A percentile compares a stretch with the other conserved stretches of the same genome.
These are phyloP conservation scores for Dispira parvispora DNA, from an alignment of 192 early-diverging fungal genomes.

Conservation along the genomic window DNA sequence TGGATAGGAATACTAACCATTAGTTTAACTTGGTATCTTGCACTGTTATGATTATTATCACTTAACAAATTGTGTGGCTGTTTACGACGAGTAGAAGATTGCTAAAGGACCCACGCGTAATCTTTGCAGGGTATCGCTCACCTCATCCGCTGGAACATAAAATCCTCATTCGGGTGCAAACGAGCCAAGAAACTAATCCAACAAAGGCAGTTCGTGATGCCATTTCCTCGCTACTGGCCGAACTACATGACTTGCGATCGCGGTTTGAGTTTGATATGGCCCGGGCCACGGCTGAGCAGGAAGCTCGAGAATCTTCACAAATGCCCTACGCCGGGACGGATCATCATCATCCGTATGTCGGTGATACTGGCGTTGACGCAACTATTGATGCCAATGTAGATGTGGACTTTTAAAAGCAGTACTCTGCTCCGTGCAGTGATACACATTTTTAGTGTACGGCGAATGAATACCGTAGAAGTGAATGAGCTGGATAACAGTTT, in stretches of 20 bases:
- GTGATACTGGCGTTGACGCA: not conserved
- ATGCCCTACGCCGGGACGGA: not conserved
- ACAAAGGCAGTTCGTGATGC: conserved; percentile 17
- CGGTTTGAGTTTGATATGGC: conserved; percentile 5
- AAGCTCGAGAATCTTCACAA: not conserved
- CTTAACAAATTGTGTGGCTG: no score
- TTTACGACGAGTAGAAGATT: conserved; percentile 27
- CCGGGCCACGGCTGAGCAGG: conserved; percentile 3
- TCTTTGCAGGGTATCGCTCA: conserved; percentile 92
- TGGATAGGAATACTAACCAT: no score
- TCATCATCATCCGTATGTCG: no score
- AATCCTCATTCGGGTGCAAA: conserved; percentile 84
- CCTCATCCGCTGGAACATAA: conserved; percentile 94
- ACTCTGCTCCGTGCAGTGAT: not conserved
- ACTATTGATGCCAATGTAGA: not conserved
- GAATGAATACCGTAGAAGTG: no score
- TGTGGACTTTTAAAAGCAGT: conserved; percentile 6
- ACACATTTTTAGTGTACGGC: no score
- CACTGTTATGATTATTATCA: no score
- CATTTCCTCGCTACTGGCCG: not conserved
- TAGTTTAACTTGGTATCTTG: no score
- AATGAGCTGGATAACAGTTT: no score
- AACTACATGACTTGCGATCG: not conserved
- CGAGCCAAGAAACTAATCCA: conserved; percentile 71
- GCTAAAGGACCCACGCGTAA: conserved; percentile 76